A percentile compares a stretch with the other conserved stretches of the same genome.
Evolutionary conservation across 305 asterid species (phyloP).

Genomic region (Andrographis paniculata): DNA sequence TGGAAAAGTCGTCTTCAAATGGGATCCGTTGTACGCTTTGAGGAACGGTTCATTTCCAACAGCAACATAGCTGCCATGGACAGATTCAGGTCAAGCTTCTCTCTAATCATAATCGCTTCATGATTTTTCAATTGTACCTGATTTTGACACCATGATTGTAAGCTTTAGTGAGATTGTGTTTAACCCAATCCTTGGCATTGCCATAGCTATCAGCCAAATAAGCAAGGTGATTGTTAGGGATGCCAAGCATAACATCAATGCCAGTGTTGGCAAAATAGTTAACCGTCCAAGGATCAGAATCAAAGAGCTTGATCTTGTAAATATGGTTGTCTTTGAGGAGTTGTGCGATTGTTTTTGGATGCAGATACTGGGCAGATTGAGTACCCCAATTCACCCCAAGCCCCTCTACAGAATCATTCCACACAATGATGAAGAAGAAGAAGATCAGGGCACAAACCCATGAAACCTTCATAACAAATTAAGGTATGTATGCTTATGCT

Average conservation of each 20-base stretch:
- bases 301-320: slow-evolving; percentile 69
- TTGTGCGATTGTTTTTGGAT: slow-evolving; percentile 71
- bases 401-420: too few relatives aligned
- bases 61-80: slow-evolving; percentile 38
- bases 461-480: too few relatives aligned
- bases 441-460: too few relatives aligned
- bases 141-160: too few relatives aligned
- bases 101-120: too few relatives aligned
- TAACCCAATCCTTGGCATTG: slow-evolving; percentile 43
- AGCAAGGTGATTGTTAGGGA: slow-evolving; percentile 88
- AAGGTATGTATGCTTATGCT: too few relatives aligned
- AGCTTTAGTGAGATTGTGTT: slow-evolving; percentile 14
- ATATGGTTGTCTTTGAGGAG: slow-evolving; percentile 65
- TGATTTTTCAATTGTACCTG: too few relatives aligned
- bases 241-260: slow-evolving; percentile 83
- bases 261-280: slow-evolving; percentile 59
- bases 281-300: slow-evolving; percentile 55
- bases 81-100: too few relatives aligned
- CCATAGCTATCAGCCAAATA: too few relatives aligned
- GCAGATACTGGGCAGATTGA: slow-evolving; percentile 47
- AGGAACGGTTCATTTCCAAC: slow-evolving; percentile 78
- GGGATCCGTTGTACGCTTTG: slow-evolving; percentile 48
- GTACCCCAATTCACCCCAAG: slow-evolving; percentile 77
- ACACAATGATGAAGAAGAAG: too few relatives aligned
- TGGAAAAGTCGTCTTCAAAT: slow-evolving; percentile 28